A percentile compares a stretch with the other conserved stretches of the same genome.
These are phyloP conservation scores for Aspergillus leporis DNA, from an alignment of 495 filamentous ascomycete genomes.

Conservation along the genomic window DNA sequence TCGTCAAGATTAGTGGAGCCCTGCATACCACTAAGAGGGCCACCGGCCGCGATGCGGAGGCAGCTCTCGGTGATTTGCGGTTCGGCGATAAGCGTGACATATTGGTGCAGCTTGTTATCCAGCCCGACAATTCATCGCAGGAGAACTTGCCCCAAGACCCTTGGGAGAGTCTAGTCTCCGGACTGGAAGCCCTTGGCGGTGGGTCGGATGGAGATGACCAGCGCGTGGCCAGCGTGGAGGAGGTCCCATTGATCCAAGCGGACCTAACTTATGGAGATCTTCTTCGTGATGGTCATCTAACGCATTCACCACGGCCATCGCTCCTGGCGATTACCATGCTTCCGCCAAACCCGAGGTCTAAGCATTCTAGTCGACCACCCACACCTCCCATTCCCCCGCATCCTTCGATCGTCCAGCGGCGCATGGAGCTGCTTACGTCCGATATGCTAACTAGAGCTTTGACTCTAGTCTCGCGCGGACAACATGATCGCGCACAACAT, in stretches of 20 bases:
- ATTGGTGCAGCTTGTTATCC: constrained; percentile 90
- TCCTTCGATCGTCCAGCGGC: constrained; percentile 90
- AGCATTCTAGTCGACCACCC: constrained; percentile 54
- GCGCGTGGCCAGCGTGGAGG: constrained; percentile 82
- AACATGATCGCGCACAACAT: constrained; percentile 91
- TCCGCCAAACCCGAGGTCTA: constrained; percentile 65
- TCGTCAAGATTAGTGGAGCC: constrained; percentile 97
- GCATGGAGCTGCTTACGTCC: constrained; percentile 97
- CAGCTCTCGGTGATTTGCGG: constrained; percentile 84
- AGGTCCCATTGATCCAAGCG: constrained; percentile 93
- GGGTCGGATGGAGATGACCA: constrained; percentile 85
- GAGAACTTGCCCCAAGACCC: constrained; percentile 89
- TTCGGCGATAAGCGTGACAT: constrained; percentile 99
- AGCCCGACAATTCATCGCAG: constrained; percentile 82
- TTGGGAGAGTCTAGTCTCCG: constrained; percentile 97
- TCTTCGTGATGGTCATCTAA: constrained; percentile 83
- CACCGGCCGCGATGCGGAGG: constrained; percentile 95
- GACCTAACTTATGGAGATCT: constrained; percentile 94
- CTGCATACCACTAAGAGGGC: constrained; percentile 96
- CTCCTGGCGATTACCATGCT: constrained; percentile 98
- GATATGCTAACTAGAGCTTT: constrained; percentile 96
- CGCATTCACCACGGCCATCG: constrained; percentile 84
- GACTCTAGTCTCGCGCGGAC: constrained; percentile 85
- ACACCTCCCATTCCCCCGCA: constrained; percentile 94
- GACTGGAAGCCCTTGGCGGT: constrained; percentile 92